Evolutionary conservation across 768 basidiomycete genomes (phyloP), one percentile per base, ranked within the genome.

Genomic region (Suillus paluster): DNA sequence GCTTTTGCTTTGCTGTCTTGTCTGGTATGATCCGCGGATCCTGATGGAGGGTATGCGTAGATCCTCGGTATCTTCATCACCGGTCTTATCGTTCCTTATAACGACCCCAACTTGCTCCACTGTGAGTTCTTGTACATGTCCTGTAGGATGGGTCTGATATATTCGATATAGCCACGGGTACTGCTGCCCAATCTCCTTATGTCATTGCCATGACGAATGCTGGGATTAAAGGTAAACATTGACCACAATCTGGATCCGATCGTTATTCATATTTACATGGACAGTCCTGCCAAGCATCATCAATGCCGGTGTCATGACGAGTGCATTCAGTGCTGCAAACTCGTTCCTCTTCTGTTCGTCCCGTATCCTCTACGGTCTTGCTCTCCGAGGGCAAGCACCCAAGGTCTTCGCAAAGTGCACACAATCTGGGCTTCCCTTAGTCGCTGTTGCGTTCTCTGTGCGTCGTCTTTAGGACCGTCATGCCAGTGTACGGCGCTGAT

Each of bases 121-220:
- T 53, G 79, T 75, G 62, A 53, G 74, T 66, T 21, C 36, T 23
- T 68, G 10, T 58, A 61, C 38, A 42, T 17, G 58, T 36, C 39
- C n/a, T 21, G 4, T 23, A 10, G 1, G 49, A 45, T 33, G 41
- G 17, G 21, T 30, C 46, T 50, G 54, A 59, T 36, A 38, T 86
- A 4, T 89, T 89, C 77, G 79, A 3, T 41, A 12, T 25, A 44
- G 62, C 55, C 56, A 58, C 79, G 34, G 85, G 85, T 57, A 92
- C 84, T 56, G 91, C 91, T 15, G 84, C 89, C 0, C 67, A 87
- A 57, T 92, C 90, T 5, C 92, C 93, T 4, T 95, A 90, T 75
- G 91, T 94, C 63, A 89, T 94, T 64, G 92, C 92, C 8, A 86
- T 94, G 66, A 81, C 75, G 36, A 79, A 81, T 44, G 87, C 90